Evolutionary conservation across 2,329 filamentous ascomycete genomes (phyloP), one percentile per base, ranked within the genome.

Genomic region (Pleochaeta shiraiana): DNA sequence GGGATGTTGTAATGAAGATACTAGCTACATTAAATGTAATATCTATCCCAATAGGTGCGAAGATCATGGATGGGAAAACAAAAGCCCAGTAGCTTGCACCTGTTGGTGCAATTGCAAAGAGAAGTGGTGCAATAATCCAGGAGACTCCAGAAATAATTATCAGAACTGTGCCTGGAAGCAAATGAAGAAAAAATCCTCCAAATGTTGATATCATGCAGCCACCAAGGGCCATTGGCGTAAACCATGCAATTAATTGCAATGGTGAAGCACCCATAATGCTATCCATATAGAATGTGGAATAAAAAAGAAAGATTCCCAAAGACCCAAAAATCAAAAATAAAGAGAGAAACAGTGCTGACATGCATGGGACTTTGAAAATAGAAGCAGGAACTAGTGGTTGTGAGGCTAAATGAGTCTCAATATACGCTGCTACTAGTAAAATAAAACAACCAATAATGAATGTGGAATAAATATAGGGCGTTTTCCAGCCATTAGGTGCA

Each of bases 11-110:
- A 72, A 90, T 86, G 74, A 88, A 91, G 66, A 91, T 81, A 70
- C 87, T 90, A 21, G 84, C 81, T 0, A 90, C 80, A 70, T 86
- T 89, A 74, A 85, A 90, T 6, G 83, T 83, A 64, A 90, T 83
- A 70, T 92, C 88, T 66, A 90, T 83, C 21, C 85, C 86, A 37
- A 90, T 77, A 0, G 87, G 91, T 14, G 79, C 80, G 67, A 83
- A 82, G 3, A 86, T 72, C 83, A 86, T 86, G 64, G 82, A 76
- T 0, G 87, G 85, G 70, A 91, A 89, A 26, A 88, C 78, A 70
- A 81, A 90, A 0, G 84, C 81, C 88, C 87, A 92, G 76, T 74
- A 74, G 11, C 71, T 69, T 3, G 68, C 71, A 16, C 68, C 68
- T 26, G 68, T 62, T 3, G 81, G 81, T 21, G 78, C 74, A 21